These are phyloP conservation scores for Botrytis porri DNA, from an alignment of 2,329 filamentous ascomycete genomes.

Conservation along the genomic window DNA sequence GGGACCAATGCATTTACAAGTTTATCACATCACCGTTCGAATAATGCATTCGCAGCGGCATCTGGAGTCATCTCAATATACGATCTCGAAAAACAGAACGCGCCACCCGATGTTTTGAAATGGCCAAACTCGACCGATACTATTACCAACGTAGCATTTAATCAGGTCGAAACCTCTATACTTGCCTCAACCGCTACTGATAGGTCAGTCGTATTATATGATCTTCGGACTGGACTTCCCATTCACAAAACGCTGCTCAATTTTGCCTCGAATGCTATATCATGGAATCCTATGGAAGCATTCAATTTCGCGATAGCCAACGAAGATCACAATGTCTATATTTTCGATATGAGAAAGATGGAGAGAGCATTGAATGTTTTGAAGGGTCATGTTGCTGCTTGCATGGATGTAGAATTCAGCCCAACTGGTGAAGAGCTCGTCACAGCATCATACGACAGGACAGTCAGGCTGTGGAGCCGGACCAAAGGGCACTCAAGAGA, in stretches of 20 bases:
- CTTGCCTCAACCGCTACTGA: constrained; percentile 83
- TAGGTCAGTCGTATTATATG: constrained; percentile 84
- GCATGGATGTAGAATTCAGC: constrained; percentile 95
- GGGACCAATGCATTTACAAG: constrained; percentile 80
- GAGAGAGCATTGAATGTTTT: constrained; percentile 83
- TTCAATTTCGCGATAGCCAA: constrained; percentile 93
- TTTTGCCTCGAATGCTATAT: constrained; percentile 77
- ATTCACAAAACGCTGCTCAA: constrained; percentile 77
- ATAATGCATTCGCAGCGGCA: constrained; percentile 75
- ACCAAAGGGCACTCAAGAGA: constrained; percentile 82
- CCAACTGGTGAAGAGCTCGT: constrained; percentile 94
- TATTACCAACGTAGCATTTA: constrained; percentile 84
- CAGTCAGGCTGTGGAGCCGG: constrained; percentile 79
- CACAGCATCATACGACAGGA: constrained; percentile 83
- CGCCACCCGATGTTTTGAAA: constrained; percentile 75
- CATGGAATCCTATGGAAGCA: constrained; percentile 96
- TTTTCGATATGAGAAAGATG: constrained; percentile 94
- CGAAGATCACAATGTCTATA: constrained; percentile 63
- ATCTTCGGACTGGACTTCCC: constrained; percentile 81
- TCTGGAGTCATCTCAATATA: constrained; percentile 83
- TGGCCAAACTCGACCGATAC: constrained; percentile 92
- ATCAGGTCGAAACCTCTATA: constrained; percentile 89
- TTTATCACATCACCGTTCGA: constrained; percentile 76
- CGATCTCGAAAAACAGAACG: constrained; percentile 76
- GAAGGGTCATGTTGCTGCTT: constrained; percentile 83